These are phyloP conservation scores for Penicillium nucicola DNA, from an alignment of 495 filamentous ascomycete species.

Conservation along the genomic window DNA sequence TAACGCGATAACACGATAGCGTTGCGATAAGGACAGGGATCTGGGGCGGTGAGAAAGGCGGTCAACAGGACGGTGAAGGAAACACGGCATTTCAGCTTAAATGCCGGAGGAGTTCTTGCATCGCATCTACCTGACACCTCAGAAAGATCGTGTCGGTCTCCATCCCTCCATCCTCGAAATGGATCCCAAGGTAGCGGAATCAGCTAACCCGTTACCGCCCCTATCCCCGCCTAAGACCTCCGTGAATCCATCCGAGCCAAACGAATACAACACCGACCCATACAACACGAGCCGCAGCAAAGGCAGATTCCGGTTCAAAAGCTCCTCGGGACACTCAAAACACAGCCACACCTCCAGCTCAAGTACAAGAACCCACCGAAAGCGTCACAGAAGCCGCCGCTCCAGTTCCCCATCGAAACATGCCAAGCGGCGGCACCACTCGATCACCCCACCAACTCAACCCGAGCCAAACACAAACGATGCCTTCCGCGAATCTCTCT, in stretches of 20 bases:
- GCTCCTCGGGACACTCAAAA: conserved; percentile 28
- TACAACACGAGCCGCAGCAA: conserved; percentile 18
- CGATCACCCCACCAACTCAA: conserved; percentile 32
- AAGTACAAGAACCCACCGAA: neutral
- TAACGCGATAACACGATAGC: too few relatives aligned
- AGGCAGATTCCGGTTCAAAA: conserved; percentile 60
- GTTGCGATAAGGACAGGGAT: too few relatives aligned
- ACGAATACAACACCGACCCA: conserved; percentile 23
- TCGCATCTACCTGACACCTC: too few relatives aligned
- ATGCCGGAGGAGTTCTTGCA: too few relatives aligned
- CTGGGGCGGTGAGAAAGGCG: too few relatives aligned
- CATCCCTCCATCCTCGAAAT: too few relatives aligned
- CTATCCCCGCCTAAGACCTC: neutral
- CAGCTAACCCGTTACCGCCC: too few relatives aligned
- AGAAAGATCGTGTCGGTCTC: too few relatives aligned
- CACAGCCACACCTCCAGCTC: conserved; percentile 11
- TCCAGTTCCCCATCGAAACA: neutral
- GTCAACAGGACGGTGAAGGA: too few relatives aligned
- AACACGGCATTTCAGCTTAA: too few relatives aligned
- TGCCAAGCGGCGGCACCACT: conserved; percentile 8
- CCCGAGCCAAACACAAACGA: conserved; percentile 44
- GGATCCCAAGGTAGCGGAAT: too few relatives aligned
- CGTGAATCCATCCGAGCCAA: neutral
- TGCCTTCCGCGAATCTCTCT: conserved; percentile 93
- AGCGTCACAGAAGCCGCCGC: neutral